Evolutionary conservation across 2,329 filamentous ascomycete genomes (phyloP).

Genomic region (Exophiala phaeomuriformis): DNA sequence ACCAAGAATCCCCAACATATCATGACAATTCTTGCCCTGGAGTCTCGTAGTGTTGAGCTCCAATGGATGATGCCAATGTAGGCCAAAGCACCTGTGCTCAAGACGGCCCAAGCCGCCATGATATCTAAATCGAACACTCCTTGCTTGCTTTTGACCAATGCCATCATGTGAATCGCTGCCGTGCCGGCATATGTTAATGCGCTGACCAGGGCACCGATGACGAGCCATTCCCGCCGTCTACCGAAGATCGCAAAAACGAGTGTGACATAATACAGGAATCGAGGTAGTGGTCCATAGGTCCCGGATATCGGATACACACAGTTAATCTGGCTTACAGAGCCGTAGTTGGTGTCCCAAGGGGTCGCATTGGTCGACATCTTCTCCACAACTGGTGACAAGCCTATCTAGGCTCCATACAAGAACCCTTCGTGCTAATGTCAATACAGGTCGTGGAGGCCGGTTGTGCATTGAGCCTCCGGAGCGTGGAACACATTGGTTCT

Average conservation of each 20-base stretch:
- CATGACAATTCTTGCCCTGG: constrained; percentile 24
- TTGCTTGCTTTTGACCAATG: constrained; percentile 22
- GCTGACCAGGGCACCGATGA: constrained; percentile 29
- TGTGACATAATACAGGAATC: constrained; percentile 29
- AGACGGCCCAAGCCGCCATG: constrained; percentile 27
- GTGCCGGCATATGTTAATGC: constrained; percentile 29
- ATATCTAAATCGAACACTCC: constrained; percentile 28
- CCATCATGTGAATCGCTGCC: constrained; percentile 28
- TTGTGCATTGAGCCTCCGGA: not conserved
- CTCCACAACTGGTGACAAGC: not conserved
- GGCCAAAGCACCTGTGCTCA: constrained; percentile 26
- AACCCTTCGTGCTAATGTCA: no score
- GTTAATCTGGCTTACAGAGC: constrained; percentile 12
- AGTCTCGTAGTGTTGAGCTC: constrained; percentile 25
- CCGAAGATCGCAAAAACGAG: constrained; percentile 29
- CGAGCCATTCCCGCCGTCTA: constrained; percentile 28
- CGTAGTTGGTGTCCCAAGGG: not conserved
- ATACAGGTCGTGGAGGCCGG: no score
- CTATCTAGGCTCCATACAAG: no score
- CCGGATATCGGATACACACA: constrained; percentile 28
- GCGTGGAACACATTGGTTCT: no score
- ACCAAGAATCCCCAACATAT: constrained; percentile 26
- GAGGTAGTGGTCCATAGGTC: constrained; percentile 28
- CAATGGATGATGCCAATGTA: constrained; percentile 28
- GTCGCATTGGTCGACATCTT: constrained; percentile 15